phyloP scores from a whole-genome alignment of 1,284 basidiomycete species.

The Boletus calvinii region DNA sequence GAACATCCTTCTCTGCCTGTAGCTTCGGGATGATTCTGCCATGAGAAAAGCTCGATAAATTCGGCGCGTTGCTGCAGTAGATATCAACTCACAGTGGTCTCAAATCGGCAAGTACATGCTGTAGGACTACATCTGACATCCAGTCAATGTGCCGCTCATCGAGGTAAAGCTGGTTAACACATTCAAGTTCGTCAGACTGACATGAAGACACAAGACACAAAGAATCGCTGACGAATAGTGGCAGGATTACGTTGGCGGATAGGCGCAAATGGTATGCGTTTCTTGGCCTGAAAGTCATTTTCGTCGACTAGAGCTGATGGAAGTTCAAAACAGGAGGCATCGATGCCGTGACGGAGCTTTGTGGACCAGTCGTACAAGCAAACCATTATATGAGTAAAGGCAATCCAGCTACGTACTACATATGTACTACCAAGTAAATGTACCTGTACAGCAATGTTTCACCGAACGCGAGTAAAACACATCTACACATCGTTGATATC shows the following conservation, averaged over 20 bases:
- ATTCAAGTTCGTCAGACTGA: constrained; percentile 2
- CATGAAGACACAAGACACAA: neutral
- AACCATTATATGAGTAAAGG: neutral
- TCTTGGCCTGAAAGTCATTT: constrained; percentile 53
- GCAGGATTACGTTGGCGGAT: constrained; percentile 59
- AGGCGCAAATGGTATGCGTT: constrained; percentile 73
- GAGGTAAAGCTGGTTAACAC: constrained; percentile 58
- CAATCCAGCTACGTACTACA: neutral
- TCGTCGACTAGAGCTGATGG: neutral
- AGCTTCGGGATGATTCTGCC: constrained; percentile 66
- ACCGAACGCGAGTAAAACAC: neutral
- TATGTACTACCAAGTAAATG: constrained; percentile 2
- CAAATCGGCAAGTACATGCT: constrained; percentile 69
- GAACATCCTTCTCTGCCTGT: constrained; percentile 52
- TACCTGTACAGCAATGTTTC: neutral
- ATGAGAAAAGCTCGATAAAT: constrained; percentile 4
- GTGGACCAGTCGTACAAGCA: neutral
- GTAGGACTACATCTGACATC: constrained; percentile 74
- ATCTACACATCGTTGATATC: constrained; percentile 34
- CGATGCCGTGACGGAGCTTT: neutral
- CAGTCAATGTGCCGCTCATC: constrained; percentile 75
- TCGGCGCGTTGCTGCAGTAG: neutral
- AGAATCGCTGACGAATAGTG: constrained; percentile 55
- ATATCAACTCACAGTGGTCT: constrained; percentile 55
- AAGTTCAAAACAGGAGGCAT: constrained; percentile 1